These are phyloP conservation scores for Lichtheimia ramosa DNA, from an alignment of 371 early-diverging fungal species.

Conservation along the genomic window DNA sequence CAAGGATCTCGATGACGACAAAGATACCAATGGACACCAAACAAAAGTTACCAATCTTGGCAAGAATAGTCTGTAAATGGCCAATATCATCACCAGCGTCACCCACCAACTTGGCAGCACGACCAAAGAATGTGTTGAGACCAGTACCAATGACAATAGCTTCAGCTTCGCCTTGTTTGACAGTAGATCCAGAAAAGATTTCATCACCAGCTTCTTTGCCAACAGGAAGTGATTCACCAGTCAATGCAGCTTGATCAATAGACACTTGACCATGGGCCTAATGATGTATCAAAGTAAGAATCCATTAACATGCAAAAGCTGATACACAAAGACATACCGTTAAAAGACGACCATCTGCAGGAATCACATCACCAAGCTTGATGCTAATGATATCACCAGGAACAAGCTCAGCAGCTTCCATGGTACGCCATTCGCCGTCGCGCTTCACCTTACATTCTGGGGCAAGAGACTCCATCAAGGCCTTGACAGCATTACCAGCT, in stretches of 20 bases:
- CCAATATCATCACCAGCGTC: constrained; percentile 81
- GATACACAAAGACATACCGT: constrained; percentile 48
- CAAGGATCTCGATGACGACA: constrained; percentile 77
- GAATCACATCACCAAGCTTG: constrained; percentile 78
- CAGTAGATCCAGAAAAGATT: constrained; percentile 78
- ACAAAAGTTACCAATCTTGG: constrained; percentile 89
- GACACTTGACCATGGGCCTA: constrained; percentile 51
- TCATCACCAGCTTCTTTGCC: constrained; percentile 70
- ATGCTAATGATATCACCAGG: constrained; percentile 76
- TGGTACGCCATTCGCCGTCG: constrained; percentile 55
- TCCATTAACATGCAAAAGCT: too few species aligned
- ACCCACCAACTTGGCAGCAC: constrained; percentile 81
- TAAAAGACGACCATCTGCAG: constrained; percentile 70
- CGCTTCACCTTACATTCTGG: constrained; percentile 72
- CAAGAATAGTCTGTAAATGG: constrained; percentile 87
- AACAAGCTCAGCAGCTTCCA: constrained; percentile 59
- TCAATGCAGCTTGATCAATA: constrained; percentile 82
- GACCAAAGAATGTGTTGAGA: constrained; percentile 85
- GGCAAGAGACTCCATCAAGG: constrained; percentile 72
- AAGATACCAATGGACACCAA: constrained; percentile 66
- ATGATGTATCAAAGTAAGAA: neutral
- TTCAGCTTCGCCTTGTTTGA: constrained; percentile 90
- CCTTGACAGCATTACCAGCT: constrained; percentile 76
- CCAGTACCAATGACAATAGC: constrained; percentile 88
- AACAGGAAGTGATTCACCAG: constrained; percentile 81